Evolutionary conservation across 2,329 filamentous ascomycete genomes (phyloP).

Genomic region (Ceratocystis diversiconidia): DNA sequence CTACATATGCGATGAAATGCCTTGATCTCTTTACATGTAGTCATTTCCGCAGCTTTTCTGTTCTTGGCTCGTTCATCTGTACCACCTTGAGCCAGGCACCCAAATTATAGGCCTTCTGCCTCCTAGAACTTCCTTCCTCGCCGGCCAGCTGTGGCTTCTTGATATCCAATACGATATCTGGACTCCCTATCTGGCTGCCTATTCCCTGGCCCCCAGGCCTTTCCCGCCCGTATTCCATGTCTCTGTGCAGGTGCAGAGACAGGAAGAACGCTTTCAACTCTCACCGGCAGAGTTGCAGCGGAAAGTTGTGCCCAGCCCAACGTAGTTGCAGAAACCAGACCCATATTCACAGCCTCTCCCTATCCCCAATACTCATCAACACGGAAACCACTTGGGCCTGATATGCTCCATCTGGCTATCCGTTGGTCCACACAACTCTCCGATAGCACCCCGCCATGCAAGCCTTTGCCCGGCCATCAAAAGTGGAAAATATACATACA

Average conservation of each 20-base stretch:
- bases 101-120: not conserved
- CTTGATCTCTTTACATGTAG: not conserved
- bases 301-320: not conserved
- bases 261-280: not conserved
- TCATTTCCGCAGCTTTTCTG: not conserved
- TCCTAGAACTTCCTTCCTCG: not conserved
- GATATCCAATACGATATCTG: not conserved
- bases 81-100: not conserved
- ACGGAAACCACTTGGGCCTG: too few species aligned
- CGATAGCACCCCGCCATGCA: not conserved
- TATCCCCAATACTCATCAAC: too few species aligned
- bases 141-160: not conserved
- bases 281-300: not conserved
- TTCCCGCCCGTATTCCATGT: not conserved
- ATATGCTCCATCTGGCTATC: too few species aligned
- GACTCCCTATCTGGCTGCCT: not conserved
- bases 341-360: too few species aligned
- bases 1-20: not conserved
- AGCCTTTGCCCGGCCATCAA: not conserved
- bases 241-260: not conserved
- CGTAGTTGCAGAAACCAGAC: too few species aligned
- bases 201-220: not conserved
- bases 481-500: not conserved
- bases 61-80: not conserved
- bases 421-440: not conserved